Conservation (phyloP, 2,329 filamentous ascomycete genomes). For the Aspergillus sp. region DNA sequence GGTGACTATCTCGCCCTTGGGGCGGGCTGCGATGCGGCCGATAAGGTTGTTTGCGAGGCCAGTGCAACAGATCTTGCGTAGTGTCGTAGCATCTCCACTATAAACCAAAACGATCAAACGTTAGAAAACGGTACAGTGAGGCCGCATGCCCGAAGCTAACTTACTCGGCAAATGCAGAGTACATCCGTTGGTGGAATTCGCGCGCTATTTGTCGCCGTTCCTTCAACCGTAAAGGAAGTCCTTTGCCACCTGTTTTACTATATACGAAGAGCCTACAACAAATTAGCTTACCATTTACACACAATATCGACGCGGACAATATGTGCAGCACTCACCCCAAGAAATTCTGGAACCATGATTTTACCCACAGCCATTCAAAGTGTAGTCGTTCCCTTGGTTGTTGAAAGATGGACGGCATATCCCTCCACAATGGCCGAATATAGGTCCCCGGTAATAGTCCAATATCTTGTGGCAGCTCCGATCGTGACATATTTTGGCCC, state of each 20-base stretch:
- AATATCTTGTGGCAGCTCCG: slow-evolving; percentile 43
- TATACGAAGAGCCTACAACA: slow-evolving; percentile 30
- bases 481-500: slow-evolving; percentile 29
- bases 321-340: slow-evolving; percentile 28
- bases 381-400: slow-evolving; percentile 35
- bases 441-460: slow-evolving; percentile 48
- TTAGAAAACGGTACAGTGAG: not conserved
- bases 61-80: slow-evolving; percentile 40
- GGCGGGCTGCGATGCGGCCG: slow-evolving; percentile 35
- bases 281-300: slow-evolving; percentile 16
- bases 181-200: slow-evolving; percentile 48
- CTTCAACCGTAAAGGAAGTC: slow-evolving; percentile 34
- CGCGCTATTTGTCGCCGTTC: slow-evolving; percentile 38
- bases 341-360: slow-evolving; percentile 34
- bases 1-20: slow-evolving; percentile 28
- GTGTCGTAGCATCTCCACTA: slow-evolving; percentile 35
- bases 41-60: slow-evolving; percentile 37
- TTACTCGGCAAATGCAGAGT: slow-evolving; percentile 48
- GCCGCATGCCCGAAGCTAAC: slow-evolving; percentile 10
- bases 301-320: not conserved
- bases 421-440: slow-evolving; percentile 38
- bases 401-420: slow-evolving; percentile 42
- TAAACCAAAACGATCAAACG: slow-evolving; percentile 17
- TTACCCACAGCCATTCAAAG: slow-evolving; percentile 43
- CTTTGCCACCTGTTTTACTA: slow-evolving; percentile 32